Base-by-base conservation (phyloP, 2,329 filamentous ascomycete species). In the Orbilia oligospora region DNA sequence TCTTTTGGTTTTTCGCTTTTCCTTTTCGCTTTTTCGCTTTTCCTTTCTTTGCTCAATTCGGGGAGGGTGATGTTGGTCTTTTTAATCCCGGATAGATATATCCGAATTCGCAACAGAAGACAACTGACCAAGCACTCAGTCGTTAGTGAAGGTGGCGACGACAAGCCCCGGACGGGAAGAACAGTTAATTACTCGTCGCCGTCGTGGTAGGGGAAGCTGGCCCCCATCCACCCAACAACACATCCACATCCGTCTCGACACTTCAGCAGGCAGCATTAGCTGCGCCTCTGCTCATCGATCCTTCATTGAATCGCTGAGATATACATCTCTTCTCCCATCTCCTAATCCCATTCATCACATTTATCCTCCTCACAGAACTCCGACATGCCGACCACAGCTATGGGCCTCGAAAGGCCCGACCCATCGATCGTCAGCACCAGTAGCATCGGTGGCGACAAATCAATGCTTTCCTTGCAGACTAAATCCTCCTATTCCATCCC, bases 401-500 rank as follows among this genome's bases (percentile, higher is more conserved):
- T 78, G 75, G 75, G 75, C 36, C 55, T 78, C 22, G 76, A 79
- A 27, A 75, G 69, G 30, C 70, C 70, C 33, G 76, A 79, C 30
- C 56, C 76, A 44, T 79, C 76, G 36, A 58, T 79, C 30, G 76
- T 79, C 46, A 79, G 76, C 70, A 75, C 76, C 46, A 79, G 76
- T 53, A 79, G 70, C 18, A 58, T 79, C 33, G 76, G 76, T 55
- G 76, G 76, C 64, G 76, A 75, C 55, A 75, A 79, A 22, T 75
- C 76, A 10, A 75, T 79, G 71, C 83, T 92, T 81, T 93, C 92
- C 80, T 88, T 88, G 80, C 87, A 89, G 78, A 91, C 89, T 89
- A 86, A 89, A 82, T 93, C 92, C 2, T 90, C 91, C 68, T 94
- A 92, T 85, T 93, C 91, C 44, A 88, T 96, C 65, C 93, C 92